A percentile compares a stretch with the other conserved stretches of the same genome.
phyloP scores from a whole-genome alignment of 306 rosid genomes.

The Quillaja saponaria region DNA sequence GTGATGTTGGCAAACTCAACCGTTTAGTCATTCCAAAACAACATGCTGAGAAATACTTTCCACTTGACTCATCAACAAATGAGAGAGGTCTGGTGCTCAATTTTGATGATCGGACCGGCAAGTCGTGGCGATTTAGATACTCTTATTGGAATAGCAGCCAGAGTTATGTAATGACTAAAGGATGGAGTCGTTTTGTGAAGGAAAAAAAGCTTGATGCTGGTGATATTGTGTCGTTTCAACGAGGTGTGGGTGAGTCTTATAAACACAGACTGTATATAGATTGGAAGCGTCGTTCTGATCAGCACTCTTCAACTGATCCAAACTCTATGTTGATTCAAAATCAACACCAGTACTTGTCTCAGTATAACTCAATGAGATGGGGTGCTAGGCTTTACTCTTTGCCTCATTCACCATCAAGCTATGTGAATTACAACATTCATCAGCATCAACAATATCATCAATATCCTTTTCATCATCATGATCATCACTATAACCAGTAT shows the following conservation, averaged over 20 bases:
- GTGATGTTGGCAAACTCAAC: conserved; percentile 92
- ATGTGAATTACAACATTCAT: conserved; percentile 32
- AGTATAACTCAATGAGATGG: conserved; percentile 43
- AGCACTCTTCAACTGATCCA: conserved; percentile 18
- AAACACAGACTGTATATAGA: conserved; percentile 67
- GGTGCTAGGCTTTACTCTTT: conserved; percentile 51
- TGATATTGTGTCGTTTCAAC: conserved; percentile 75
- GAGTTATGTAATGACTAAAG: conserved; percentile 92
- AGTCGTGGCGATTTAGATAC: conserved; percentile 83
- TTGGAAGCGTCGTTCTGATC: conserved; percentile 59
- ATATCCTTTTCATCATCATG: conserved; percentile 13
- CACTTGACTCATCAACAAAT: conserved; percentile 62
- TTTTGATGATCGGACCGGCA: conserved; percentile 71
- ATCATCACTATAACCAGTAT: conserved; percentile 28
- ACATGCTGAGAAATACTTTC: conserved; percentile 81
- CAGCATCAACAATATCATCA: conserved; percentile 29
- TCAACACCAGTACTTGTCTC: conserved; percentile 35
- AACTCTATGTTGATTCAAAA: conserved; percentile 40
- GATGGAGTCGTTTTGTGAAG: conserved; percentile 91
- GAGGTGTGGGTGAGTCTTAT: conserved; percentile 60
- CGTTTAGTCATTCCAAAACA: conserved; percentile 83
- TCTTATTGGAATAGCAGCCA: conserved; percentile 94
- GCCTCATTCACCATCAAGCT: conserved; percentile 32
- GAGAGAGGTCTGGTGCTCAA: conserved; percentile 76
- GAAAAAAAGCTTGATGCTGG: conserved; percentile 88